Percentiles rank a stretch among this genome's conserved stretches.
Evolutionary conservation across 1,284 basidiomycete genomes (phyloP).

Genomic region (Fomitopsis schrenkii): DNA sequence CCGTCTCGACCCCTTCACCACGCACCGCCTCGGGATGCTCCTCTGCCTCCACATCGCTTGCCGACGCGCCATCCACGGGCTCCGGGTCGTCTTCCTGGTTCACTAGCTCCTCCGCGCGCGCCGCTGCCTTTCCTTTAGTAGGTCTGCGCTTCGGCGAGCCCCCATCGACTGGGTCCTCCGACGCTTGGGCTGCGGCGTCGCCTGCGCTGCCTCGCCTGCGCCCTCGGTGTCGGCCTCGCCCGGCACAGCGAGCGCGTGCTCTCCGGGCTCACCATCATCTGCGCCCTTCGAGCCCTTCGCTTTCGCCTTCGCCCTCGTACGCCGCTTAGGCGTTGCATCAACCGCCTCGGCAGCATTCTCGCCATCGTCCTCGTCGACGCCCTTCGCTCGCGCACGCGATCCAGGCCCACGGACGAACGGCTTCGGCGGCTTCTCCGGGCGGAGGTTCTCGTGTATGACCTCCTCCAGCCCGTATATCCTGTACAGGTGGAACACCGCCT

Average conservation of each 20-base stretch:
- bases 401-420: constrained; percentile 33
- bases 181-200: too few species aligned
- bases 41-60: constrained; percentile 12
- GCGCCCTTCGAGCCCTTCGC: not conserved
- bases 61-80: constrained; percentile 14
- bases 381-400: constrained; percentile 6
- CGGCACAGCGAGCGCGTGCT: too few species aligned
- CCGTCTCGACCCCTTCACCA: constrained; percentile 4
- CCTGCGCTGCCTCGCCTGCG: too few species aligned
- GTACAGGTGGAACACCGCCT: constrained; percentile 85
- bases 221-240: too few species aligned
- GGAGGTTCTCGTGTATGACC: constrained; percentile 50
- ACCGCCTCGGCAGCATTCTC: not conserved
- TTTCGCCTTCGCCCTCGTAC: not conserved
- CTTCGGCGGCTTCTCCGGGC: constrained; percentile 35
- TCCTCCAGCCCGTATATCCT: constrained; percentile 71
- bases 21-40: constrained; percentile 17
- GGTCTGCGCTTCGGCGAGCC: not conserved
- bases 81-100: constrained; percentile 3
- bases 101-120: not conserved
- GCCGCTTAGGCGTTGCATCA: not conserved
- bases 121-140: not conserved
- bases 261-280: not conserved
- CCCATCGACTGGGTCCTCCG: too few species aligned
- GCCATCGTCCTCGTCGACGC: constrained; percentile 1